Percentiles rank a stretch among this genome's conserved stretches.
phyloP scores from a whole-genome alignment of 208 protist genomes.

The Leishmania guyanensis region DNA sequence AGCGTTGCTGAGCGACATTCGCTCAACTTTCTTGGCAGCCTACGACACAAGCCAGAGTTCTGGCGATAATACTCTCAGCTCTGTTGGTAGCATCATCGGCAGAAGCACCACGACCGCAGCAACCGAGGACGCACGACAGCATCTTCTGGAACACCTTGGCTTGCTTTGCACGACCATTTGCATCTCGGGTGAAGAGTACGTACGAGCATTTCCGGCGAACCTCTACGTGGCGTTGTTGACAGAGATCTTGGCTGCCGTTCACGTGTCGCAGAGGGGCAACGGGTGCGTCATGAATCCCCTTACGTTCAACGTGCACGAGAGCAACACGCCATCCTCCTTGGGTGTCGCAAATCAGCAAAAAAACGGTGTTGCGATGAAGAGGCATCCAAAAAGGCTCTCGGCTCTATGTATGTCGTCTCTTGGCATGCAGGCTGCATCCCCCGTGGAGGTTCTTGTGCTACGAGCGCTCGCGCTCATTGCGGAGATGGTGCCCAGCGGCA shows the following conservation, averaged over 20 bases:
- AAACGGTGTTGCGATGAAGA: background rate
- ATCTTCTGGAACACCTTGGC: slow-evolving; percentile 26
- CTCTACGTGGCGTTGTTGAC: slow-evolving; percentile 32
- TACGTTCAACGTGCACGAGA: slow-evolving; percentile 1
- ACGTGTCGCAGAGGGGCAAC: background rate
- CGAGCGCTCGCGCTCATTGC: slow-evolving; percentile 61
- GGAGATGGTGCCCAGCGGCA: slow-evolving; percentile 58
- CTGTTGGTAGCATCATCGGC: background rate
- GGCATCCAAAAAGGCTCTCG: background rate
- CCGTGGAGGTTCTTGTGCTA: slow-evolving; percentile 31
- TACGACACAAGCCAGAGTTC: background rate
- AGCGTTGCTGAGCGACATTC: slow-evolving; percentile 7
- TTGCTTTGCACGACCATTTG: slow-evolving; percentile 46
- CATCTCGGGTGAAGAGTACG: slow-evolving; percentile 45
- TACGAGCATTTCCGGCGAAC: slow-evolving; percentile 33
- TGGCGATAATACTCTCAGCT: background rate
- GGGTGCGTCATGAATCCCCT: slow-evolving; percentile 22
- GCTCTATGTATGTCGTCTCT: slow-evolving; percentile 1
- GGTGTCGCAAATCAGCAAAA: background rate
- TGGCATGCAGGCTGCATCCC: slow-evolving; percentile 28
- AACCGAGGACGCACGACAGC: slow-evolving; percentile 8
- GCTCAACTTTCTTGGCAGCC: slow-evolving; percentile 3
- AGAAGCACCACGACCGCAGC: background rate
- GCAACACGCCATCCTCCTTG: background rate
- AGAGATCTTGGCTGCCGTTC: slow-evolving; percentile 33